Conservation (phyloP, 139 green algal genomes). For the Chlamydomonas sp. region DNA sequence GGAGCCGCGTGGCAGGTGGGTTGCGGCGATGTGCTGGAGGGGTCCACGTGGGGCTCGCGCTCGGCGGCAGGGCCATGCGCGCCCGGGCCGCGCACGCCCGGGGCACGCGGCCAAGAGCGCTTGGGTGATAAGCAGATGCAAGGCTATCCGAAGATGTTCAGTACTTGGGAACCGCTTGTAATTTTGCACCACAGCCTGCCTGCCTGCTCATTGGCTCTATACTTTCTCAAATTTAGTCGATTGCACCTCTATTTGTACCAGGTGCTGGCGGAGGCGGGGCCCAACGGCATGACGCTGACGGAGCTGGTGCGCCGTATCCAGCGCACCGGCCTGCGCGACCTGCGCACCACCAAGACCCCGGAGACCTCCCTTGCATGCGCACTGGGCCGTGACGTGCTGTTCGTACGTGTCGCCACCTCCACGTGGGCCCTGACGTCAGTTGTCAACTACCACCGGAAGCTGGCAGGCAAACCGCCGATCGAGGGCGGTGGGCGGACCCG, state of each 20-base stretch:
- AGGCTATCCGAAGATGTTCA: too few species aligned
- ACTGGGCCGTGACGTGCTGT: conserved; percentile 86
- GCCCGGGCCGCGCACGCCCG: too few species aligned
- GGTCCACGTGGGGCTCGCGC: background rate
- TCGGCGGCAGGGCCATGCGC: background rate
- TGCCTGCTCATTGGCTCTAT: background rate
- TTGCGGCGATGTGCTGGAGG: background rate
- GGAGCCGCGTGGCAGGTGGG: conserved; percentile 84
- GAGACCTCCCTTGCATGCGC: conserved; percentile 76
- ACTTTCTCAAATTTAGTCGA: background rate
- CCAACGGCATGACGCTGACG: conserved; percentile 72
- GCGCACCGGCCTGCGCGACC: conserved; percentile 78
- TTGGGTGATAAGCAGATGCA: too few species aligned
- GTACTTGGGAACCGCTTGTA: too few species aligned
- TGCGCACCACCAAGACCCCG: conserved; percentile 66
- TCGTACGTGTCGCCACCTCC: conserved; percentile 74
- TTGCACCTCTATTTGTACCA: background rate
- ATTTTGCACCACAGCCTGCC: background rate
- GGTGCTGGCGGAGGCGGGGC: conserved; percentile 77
- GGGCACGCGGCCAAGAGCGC: too few species aligned
- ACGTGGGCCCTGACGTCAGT: conserved; percentile 80
- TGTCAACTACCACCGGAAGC: conserved; percentile 30
- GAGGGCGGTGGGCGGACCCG: background rate
- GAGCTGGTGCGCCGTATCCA: conserved; percentile 87
- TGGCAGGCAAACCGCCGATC: conserved; percentile 8